Conservation (phyloP, 805 yeast species). For the Wickerhamomyces hampshirensis region DNA sequence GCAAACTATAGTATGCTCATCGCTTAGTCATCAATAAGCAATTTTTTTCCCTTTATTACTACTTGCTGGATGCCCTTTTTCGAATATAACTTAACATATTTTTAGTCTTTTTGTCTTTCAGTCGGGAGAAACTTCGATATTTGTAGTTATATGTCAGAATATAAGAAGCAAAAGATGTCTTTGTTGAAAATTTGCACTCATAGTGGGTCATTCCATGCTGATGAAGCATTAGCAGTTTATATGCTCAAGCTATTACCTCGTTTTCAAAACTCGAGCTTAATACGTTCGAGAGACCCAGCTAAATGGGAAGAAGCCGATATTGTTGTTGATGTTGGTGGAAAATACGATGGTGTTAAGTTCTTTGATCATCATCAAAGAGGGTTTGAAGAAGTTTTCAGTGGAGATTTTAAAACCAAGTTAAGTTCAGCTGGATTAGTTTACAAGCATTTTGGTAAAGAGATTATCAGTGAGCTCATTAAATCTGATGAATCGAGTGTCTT, state of each 20-base stretch:
- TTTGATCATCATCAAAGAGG: constrained; percentile 98
- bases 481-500: constrained; percentile 38
- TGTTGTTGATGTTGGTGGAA: constrained; percentile 92
- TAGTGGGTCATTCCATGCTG: constrained; percentile 95
- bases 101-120: too few species aligned
- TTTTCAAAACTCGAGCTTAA: constrained; percentile 59
- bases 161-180: constrained; percentile 27
- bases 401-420: constrained; percentile 63
- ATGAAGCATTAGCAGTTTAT: constrained; percentile 90
- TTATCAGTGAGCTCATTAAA: constrained; percentile 49
- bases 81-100: too few species aligned
- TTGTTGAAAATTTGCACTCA: constrained; percentile 74
- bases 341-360: constrained; percentile 78
- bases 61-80: too few species aligned
- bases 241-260: constrained; percentile 71
- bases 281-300: constrained; percentile 79
- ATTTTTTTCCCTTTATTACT: too few species aligned
- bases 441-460: constrained; percentile 77
- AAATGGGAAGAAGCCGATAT: constrained; percentile 86
- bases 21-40: too few species aligned
- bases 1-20: too few species aligned
- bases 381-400: constrained; percentile 67
- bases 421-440: constrained; percentile 92
- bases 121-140: too few species aligned
- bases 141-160: constrained; percentile 8